Evolutionary conservation across 495 filamentous ascomycete genomes (phyloP).

Genomic region (Aspergillus homomorphus): DNA sequence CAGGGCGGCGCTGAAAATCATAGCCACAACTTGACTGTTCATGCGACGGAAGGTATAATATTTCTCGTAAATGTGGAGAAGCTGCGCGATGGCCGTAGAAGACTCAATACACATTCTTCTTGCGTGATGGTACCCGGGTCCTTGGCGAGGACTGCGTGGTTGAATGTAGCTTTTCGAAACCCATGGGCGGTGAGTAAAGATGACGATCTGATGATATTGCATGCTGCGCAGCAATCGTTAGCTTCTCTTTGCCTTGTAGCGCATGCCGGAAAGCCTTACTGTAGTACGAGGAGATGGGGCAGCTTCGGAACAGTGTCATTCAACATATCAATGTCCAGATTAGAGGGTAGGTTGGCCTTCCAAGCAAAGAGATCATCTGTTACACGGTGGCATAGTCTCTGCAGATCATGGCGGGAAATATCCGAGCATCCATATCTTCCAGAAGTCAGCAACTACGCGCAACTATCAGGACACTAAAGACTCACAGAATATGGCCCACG

Average conservation of each 20-base stretch:
- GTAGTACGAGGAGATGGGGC: slow-evolving; percentile 48
- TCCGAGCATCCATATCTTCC: slow-evolving; percentile 45
- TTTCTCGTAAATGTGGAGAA: slow-evolving; percentile 48
- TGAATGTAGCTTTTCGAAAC: slow-evolving; percentile 50
- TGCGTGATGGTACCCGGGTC: slow-evolving; percentile 45
- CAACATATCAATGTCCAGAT: slow-evolving; percentile 39
- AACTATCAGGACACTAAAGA: background rate
- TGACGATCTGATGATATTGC: slow-evolving; percentile 53
- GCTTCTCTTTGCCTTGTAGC: background rate
- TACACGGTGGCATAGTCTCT: slow-evolving; percentile 41
- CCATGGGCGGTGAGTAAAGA: slow-evolving; percentile 50
- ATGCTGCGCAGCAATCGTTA: slow-evolving; percentile 32
- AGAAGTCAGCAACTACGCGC: slow-evolving; percentile 16
- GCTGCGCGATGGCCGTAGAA: slow-evolving; percentile 41
- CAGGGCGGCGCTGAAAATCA: slow-evolving; percentile 50
- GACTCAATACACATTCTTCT: slow-evolving; percentile 49
- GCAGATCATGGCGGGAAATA: slow-evolving; percentile 45
- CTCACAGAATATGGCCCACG: slow-evolving; percentile 47
- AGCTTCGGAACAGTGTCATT: slow-evolving; percentile 36
- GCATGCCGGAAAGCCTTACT: slow-evolving; percentile 30
- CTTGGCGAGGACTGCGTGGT: slow-evolving; percentile 42
- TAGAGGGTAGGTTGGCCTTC: slow-evolving; percentile 45
- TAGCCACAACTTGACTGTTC: slow-evolving; percentile 50
- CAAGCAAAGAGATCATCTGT: slow-evolving; percentile 46
- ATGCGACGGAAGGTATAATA: slow-evolving; percentile 49